Conservation (phyloP, 2,329 filamentous ascomycete species). For the Claviceps africana region DNA sequence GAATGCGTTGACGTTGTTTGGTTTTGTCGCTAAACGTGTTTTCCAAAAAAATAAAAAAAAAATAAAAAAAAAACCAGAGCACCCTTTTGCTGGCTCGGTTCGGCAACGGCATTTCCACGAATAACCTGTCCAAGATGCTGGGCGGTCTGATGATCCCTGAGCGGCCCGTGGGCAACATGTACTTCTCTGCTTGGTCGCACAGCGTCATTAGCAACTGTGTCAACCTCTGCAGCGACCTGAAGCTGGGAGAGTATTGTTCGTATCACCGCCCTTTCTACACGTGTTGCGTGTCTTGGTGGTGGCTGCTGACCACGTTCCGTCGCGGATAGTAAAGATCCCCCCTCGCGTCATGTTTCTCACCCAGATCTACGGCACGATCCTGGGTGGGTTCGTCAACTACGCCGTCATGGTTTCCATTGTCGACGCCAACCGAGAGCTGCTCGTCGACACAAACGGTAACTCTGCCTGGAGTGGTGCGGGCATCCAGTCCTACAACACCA, state of each 20-base stretch:
- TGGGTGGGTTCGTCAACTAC: conserved; percentile 31
- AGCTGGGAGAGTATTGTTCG: conserved; percentile 44
- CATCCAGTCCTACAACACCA: conserved; percentile 31
- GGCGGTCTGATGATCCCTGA: conserved; percentile 36
- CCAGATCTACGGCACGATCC: conserved; percentile 26
- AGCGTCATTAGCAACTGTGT: conserved; percentile 38
- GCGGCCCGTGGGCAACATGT: conserved; percentile 41
- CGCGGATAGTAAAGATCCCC: conserved; percentile 14
- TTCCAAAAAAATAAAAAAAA: no score
- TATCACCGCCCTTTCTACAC: conserved; percentile 1
- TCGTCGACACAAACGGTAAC: conserved; percentile 25
- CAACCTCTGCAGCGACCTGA: conserved; percentile 37
- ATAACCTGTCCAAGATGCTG: conserved; percentile 42
- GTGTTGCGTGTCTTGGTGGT: not conserved
- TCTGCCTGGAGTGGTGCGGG: conserved; percentile 34
- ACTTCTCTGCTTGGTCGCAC: conserved; percentile 45
- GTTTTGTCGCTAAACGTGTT: not conserved
- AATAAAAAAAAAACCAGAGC: conserved; percentile 22
- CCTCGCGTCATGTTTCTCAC: conserved; percentile 26
- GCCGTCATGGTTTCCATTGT: conserved; percentile 32
- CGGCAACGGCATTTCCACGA: conserved; percentile 32
- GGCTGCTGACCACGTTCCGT: no score
- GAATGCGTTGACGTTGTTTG: not conserved
- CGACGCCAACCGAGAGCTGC: conserved; percentile 24
- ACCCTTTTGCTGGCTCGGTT: conserved; percentile 36